Conservation (phyloP, 2,329 filamentous ascomycete genomes). For the Penicillium paneum region DNA sequence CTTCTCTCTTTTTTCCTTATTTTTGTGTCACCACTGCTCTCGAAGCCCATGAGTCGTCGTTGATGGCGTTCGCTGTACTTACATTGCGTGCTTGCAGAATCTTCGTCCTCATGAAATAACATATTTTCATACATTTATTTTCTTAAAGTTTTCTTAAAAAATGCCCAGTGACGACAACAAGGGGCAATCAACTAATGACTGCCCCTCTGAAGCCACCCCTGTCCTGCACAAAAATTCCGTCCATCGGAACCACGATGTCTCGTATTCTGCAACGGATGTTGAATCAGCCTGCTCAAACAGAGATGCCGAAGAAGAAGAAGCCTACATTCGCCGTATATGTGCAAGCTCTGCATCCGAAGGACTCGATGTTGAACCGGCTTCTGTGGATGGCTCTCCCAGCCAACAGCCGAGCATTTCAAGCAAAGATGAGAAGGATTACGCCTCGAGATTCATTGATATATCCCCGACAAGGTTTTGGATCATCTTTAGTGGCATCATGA, state of each 20-base stretch:
- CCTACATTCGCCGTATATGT: constrained; percentile 16
- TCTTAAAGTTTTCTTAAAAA: not conserved
- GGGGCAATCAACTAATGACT: not conserved
- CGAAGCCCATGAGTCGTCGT: not conserved
- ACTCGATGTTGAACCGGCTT: constrained; percentile 25
- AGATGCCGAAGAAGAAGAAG: constrained; percentile 22
- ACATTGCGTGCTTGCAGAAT: not conserved
- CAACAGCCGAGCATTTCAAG: constrained; percentile 1
- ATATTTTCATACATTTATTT: not conserved
- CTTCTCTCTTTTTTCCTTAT: too few species aligned
- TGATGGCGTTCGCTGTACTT: not conserved
- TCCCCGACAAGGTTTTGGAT: constrained; percentile 56
- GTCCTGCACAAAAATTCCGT: constrained; percentile 4
- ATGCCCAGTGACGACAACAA: not conserved
- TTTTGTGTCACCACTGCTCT: not conserved
- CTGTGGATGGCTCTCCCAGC: constrained; percentile 9
- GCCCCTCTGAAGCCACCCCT: constrained; percentile 19
- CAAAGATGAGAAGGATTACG: constrained; percentile 22
- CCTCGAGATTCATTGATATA: constrained; percentile 38
- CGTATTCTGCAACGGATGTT: not conserved
- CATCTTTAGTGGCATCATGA: constrained; percentile 59
- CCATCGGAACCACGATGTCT: constrained; percentile 4
- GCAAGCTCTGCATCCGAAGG: constrained; percentile 30
- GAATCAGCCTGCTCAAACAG: constrained; percentile 6
- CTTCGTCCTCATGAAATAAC: not conserved